Base-by-base conservation (phyloP, 495 filamentous ascomycete species). In the Neurospora hispaniola region DNA sequence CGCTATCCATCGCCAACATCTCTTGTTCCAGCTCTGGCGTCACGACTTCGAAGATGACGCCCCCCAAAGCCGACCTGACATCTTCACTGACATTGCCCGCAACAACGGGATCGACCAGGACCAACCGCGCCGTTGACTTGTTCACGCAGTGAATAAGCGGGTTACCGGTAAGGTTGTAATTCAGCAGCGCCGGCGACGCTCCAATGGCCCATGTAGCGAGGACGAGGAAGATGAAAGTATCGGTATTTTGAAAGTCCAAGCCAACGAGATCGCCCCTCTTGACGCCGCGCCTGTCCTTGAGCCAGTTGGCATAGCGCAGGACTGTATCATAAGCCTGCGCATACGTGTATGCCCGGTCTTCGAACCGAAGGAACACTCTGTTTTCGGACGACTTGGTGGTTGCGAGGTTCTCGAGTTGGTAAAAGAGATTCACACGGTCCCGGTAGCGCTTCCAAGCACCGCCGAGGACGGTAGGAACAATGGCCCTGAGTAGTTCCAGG, bases 191-290 rank as follows among this genome's bases (percentile, higher is more conserved):
- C n/a, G 95, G 94, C 38, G 87, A 88, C 0, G 93, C 94, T 0
- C 96, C 96, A 48, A 98, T 89, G 20, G 90, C 89, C 94, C 95
- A 98, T 41, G 98, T 81, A 0, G 91, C 96, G 31, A 97, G 85
- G 84, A 89, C 88, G n/a, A 97, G 73, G 82, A 97, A 96, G 12
- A 97, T 75, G 77, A 94, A 96, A 6, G 88, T 87, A 16, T 93
- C 90, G 35, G 89, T 92, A 77, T 99, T 99, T 83, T 91, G 92
- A 75, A 94, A 92, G 80, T 97, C 89, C 77, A 99, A 85, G 0
- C 94, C 95, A 4, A 99, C 92, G 69, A 98, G 88, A 69, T 98
- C 93, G 74, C 88, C 88, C 46, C 89, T 86, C 75, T 90, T 89
- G 62, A 98, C 84, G 4, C 86, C 86, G 48, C 91, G 87, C n/a